phyloP scores from a whole-genome alignment of 1,284 basidiomycete species.

The Apiotrichum veenhuisii region DNA sequence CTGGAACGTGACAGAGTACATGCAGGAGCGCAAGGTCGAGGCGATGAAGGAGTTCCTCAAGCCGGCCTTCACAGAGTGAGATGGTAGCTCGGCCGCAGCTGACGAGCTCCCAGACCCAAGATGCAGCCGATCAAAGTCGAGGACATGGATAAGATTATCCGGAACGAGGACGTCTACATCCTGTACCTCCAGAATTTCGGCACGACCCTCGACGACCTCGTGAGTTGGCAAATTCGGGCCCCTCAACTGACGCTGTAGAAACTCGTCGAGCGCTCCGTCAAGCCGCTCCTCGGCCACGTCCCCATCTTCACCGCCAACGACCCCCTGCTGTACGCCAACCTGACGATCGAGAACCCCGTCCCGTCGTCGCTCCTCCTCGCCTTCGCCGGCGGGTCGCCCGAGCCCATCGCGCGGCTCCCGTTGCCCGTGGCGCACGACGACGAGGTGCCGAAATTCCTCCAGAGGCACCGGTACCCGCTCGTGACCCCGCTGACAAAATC shows the following conservation, averaged over 20 bases:
- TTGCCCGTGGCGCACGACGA: slow-evolving; percentile 30
- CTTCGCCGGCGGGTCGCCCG: slow-evolving; percentile 62
- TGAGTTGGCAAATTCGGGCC: slow-evolving; percentile 21
- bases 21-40: slow-evolving; percentile 63
- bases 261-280: slow-evolving; percentile 54
- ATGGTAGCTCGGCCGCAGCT: neutral
- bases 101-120: slow-evolving; percentile 47
- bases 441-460: slow-evolving; percentile 56
- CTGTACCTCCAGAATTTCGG: slow-evolving; percentile 62
- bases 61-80: slow-evolving; percentile 43
- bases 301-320: slow-evolving; percentile 57
- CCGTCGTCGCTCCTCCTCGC: slow-evolving; percentile 62
- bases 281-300: slow-evolving; percentile 65
- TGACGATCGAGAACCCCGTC: slow-evolving; percentile 54
- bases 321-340: slow-evolving; percentile 54
- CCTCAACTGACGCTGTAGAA: slow-evolving; percentile 42
- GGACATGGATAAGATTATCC: slow-evolving; percentile 54
- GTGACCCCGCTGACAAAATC: slow-evolving; percentile 66
- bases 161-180: slow-evolving; percentile 64
- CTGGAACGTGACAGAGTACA: slow-evolving; percentile 56
- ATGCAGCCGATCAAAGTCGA: slow-evolving; percentile 53
- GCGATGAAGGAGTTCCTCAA: slow-evolving; percentile 64
- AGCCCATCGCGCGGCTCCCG: slow-evolving; percentile 36
- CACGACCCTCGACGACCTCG: slow-evolving; percentile 44
- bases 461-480: slow-evolving; percentile 65